Base-by-base conservation (phyloP, 2,329 filamentous ascomycete species). In the Fusarium udum region DNA sequence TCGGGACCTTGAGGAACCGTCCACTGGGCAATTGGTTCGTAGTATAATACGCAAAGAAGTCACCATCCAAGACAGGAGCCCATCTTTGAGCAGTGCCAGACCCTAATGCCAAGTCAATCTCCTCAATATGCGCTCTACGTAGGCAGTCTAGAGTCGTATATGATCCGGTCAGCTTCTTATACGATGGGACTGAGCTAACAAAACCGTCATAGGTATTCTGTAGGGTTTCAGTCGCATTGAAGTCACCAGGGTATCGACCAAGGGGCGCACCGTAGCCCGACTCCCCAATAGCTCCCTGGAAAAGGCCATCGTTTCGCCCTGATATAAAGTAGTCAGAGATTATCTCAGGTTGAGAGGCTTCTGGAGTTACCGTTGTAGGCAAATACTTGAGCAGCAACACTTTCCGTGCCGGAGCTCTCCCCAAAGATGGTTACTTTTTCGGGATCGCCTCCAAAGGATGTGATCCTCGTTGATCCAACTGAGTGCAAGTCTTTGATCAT, bases 351-450 rank as follows among this genome's bases (percentile, higher is more conserved):
- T 14, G 2, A 12, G 8, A 0, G 32, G 11, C 36, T 3, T 18
- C 6, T 10, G n/a, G 14, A 37, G 61, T 68, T 11, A 57, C 87
- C 87, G 20, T 84, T 65, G 15, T 73, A 71, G 2, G 71, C 71
- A 15, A 73, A 61, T 4, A 73, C 34, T 20, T 73, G 70, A 5
- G 71, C 66, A 14, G 61, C 63, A 7, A 73, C 34, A 48, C 71
- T 73, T 42, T 73, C 71, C 1, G 66, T 86, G 4, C 87, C 87
- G 3, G 87, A 86, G 24, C 83, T 87, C 75, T 88, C 85, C 39
- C 85, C 87, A 79, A 83, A 88, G 42, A 88, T 80, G 3, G 84
- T 87, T n/a, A 87, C 84, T 58, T 86, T 83, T 6, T 74, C 63
- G 18, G 83, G 79, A 42, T 85, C 82, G 10, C 85, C 85, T 26